phyloP scores from a whole-genome alignment of 108 stramenopile species.

The Conticribra weissflogii region DNA sequence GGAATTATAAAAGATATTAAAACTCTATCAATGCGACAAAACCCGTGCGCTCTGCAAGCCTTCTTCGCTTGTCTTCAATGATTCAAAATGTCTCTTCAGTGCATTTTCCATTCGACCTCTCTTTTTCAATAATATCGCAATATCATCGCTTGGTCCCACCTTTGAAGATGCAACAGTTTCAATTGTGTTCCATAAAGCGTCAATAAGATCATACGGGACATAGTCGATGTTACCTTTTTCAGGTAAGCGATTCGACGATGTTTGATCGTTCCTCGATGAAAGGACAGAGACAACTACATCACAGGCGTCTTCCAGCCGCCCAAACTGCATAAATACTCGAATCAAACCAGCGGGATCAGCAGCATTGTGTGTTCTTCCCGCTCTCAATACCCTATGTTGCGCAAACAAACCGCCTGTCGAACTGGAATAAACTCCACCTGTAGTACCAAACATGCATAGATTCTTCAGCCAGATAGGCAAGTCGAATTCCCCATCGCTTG shows the following conservation, averaged over 20 bases:
- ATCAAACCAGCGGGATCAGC: conserved; percentile 71
- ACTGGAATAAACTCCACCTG: neutral
- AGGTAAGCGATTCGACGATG: conserved; percentile 54
- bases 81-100: conserved; percentile 55
- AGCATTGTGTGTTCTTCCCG: conserved; percentile 1
- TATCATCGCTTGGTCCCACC: neutral
- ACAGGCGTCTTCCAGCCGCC: conserved; percentile 72
- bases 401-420: conserved; percentile 58
- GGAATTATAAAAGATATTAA: no score
- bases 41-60: conserved; percentile 59
- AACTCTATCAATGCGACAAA: conserved; percentile 16
- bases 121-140: conserved; percentile 12
- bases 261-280: conserved; percentile 10
- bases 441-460: conserved; percentile 51
- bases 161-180: conserved; percentile 31
- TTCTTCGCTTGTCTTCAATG: conserved; percentile 53
- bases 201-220: conserved; percentile 80
- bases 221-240: conserved; percentile 83
- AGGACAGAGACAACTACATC: conserved; percentile 56
- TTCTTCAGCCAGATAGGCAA: conserved; percentile 81
- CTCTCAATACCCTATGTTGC: conserved; percentile 11
- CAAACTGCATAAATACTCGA: conserved; percentile 63
- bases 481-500: conserved; percentile 19
- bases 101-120: conserved; percentile 64
- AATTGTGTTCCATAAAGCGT: conserved; percentile 71